A percentile compares a stretch with the other conserved stretches of the same genome.
phyloP scores from a whole-genome alignment of 805 yeast species.

The Debaryomyces tyrocola region DNA sequence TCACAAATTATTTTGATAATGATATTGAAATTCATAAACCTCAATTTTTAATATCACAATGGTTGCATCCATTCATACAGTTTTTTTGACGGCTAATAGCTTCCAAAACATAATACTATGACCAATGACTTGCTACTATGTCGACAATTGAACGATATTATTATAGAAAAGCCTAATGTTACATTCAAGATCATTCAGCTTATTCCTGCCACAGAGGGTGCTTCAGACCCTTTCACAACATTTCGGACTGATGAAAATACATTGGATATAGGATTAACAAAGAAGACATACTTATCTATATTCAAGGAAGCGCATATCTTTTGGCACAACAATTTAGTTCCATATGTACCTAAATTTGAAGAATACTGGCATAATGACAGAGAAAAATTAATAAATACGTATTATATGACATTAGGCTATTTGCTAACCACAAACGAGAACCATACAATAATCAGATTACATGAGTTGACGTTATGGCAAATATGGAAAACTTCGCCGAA shows the following conservation, averaged over 20 bases:
- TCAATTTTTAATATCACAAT: no score
- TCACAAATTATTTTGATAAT: no score
- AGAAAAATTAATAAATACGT: slow-evolving; percentile 14
- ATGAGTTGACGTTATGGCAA: slow-evolving; percentile 21
- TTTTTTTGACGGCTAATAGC: no score
- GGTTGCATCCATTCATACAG: no score
- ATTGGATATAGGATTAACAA: slow-evolving; percentile 34
- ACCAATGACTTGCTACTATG: neutral
- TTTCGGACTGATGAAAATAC: slow-evolving; percentile 8
- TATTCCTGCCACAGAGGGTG: neutral
- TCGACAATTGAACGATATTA: slow-evolving; percentile 1
- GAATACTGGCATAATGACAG: neutral
- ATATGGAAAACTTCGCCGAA: slow-evolving; percentile 2
- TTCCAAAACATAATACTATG: neutral
- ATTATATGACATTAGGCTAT: slow-evolving; percentile 33
- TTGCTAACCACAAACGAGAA: slow-evolving; percentile 41
- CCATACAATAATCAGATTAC: slow-evolving; percentile 28
- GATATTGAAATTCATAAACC: no score
- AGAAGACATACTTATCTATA: slow-evolving; percentile 25
- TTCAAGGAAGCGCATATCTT: slow-evolving; percentile 33
- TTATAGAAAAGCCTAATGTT: neutral
- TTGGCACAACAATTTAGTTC: slow-evolving; percentile 19
- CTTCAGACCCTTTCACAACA: neutral
- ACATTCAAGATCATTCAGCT: slow-evolving; percentile 7
- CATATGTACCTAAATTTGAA: neutral